These are phyloP conservation scores for Ceriops tagal DNA, from an alignment of 345 rosid genomes.

Conservation along the genomic window DNA sequence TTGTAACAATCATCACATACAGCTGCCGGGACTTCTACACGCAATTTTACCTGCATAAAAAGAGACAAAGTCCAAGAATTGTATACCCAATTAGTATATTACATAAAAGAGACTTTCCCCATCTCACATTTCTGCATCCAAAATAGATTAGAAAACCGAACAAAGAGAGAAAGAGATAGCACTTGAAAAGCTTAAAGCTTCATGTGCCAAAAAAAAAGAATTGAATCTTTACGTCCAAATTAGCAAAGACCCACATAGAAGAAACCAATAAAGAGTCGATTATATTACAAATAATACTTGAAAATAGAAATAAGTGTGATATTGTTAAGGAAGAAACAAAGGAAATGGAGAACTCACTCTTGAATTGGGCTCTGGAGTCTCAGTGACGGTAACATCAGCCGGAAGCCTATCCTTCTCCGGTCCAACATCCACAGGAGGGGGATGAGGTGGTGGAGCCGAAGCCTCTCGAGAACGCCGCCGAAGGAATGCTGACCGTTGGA, in stretches of 20 bases:
- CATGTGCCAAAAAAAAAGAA: neutral
- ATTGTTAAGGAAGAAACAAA: neutral
- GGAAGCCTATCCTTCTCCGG: conserved; percentile 59
- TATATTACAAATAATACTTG: neutral
- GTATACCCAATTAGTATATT: no score
- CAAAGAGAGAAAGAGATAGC: neutral
- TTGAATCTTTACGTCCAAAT: neutral
- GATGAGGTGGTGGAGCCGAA: conserved; percentile 34
- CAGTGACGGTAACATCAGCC: conserved; percentile 58
- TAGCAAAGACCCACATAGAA: no score
- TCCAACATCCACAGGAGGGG: conserved; percentile 40
- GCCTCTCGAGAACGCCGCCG: conserved; percentile 7
- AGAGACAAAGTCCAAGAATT: neutral
- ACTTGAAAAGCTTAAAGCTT: neutral
- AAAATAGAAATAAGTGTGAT: neutral
- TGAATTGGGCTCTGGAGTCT: conserved; percentile 59
- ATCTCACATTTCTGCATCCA: neutral
- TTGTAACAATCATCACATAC: conserved; percentile 78
- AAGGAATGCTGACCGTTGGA: conserved; percentile 20
- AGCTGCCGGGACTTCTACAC: conserved; percentile 64
- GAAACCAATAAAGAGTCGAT: neutral
- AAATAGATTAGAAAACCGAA: neutral
- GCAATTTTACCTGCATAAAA: conserved; percentile 54
- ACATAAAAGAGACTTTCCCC: no score
- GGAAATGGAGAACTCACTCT: conserved; percentile 40